phyloP scores from a whole-genome alignment of 1,139 yeast genomes.

The Zhuliangozyma blackwelliae region DNA sequence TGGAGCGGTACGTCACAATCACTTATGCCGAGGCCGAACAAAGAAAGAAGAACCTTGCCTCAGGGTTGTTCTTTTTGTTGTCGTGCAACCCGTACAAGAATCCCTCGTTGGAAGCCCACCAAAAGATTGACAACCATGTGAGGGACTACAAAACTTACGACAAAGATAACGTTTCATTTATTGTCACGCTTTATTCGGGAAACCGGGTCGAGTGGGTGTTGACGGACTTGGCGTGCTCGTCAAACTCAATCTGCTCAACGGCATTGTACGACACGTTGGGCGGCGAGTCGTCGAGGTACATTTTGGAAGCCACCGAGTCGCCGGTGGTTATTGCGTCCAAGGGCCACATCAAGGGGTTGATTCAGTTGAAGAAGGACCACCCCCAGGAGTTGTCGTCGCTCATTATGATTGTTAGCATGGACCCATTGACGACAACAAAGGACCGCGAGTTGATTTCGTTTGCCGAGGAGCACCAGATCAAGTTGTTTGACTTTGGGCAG shows the following conservation, averaged over 20 bases:
- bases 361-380: constrained; percentile 22
- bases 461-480: constrained; percentile 22
- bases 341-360: constrained; percentile 23
- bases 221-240: constrained; percentile 34
- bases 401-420: constrained; percentile 34
- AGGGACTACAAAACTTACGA: constrained; percentile 18
- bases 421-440: constrained; percentile 18
- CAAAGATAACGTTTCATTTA: constrained; percentile 24
- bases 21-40: constrained; percentile 20
- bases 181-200: constrained; percentile 31
- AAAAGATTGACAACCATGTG: constrained; percentile 24
- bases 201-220: constrained; percentile 39
- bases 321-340: constrained; percentile 33
- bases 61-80: constrained; percentile 30
- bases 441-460: constrained; percentile 16
- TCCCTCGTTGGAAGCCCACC: constrained; percentile 18
- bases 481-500: constrained; percentile 29
- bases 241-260: constrained; percentile 33
- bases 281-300: constrained; percentile 28
- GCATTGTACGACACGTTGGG: constrained; percentile 42
- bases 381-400: constrained; percentile 24
- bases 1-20: constrained; percentile 14
- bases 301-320: constrained; percentile 30
- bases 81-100: constrained; percentile 25
- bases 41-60: constrained; percentile 23